Percentiles rank a stretch among this genome's conserved stretches.
Evolutionary conservation across 352 stramenopile species (phyloP).

Genomic region (Phytophthora niederhauseri): DNA sequence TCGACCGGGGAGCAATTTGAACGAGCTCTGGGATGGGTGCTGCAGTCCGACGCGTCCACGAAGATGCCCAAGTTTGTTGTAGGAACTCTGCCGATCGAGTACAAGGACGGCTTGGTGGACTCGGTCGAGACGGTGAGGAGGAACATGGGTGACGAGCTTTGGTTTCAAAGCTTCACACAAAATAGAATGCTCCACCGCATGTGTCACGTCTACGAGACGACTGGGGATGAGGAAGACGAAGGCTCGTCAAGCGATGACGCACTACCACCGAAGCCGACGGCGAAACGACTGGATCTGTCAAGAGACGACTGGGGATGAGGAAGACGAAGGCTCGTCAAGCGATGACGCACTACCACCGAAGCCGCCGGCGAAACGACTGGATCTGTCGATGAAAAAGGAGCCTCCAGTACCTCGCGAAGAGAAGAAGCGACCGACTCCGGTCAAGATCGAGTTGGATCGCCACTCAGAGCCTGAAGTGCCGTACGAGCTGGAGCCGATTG

Average conservation of each 20-base stretch:
- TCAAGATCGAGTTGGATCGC: constrained; percentile 2
- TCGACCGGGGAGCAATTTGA: constrained; percentile 48
- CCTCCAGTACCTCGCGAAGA: background rate
- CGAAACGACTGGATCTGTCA: constrained; percentile 10
- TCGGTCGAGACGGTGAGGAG: constrained; percentile 43
- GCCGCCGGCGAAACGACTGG: background rate
- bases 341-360: constrained; percentile 6
- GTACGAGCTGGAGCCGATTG: constrained; percentile 7
- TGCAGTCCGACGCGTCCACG: constrained; percentile 50
- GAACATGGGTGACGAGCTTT: constrained; percentile 45
- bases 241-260: constrained; percentile 9
- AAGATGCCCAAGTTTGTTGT: constrained; percentile 58
- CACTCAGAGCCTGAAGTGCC: constrained; percentile 14
- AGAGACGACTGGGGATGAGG: constrained; percentile 13
- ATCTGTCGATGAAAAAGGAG: constrained; percentile 5
- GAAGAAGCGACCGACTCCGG: constrained; percentile 2
- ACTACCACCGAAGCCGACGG: background rate
- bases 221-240: constrained; percentile 1
- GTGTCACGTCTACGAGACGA: constrained; percentile 33
- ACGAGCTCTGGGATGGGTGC: constrained; percentile 35
- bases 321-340: background rate
- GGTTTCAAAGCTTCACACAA: constrained; percentile 51
- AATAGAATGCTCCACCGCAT: constrained; percentile 47
- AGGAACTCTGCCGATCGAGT: constrained; percentile 53
- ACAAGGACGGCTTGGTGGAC: constrained; percentile 25